Conservation (phyloP, 2,329 filamentous ascomycete genomes). For the Endoconidiophora polonica region DNA sequence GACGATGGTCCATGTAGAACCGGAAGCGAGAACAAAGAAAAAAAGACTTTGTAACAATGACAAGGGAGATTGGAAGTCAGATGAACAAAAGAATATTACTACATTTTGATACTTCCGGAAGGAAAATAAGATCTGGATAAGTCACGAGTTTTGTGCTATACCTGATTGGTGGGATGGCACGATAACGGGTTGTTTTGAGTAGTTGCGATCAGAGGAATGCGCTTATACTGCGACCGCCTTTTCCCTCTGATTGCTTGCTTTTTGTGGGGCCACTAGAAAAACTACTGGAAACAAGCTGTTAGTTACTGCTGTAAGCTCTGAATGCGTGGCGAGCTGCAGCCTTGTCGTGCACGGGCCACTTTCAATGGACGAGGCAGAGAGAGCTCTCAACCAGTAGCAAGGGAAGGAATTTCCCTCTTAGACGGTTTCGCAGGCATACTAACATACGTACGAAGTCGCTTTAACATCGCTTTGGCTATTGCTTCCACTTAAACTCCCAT, state of each 20-base stretch:
- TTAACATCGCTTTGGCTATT: background rate
- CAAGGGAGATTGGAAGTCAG: too few relatives aligned
- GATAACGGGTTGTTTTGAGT: background rate
- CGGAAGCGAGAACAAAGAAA: background rate
- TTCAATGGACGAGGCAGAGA: conserved; percentile 1
- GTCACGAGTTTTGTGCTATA: background rate
- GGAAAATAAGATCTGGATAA: background rate
- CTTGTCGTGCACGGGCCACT: conserved; percentile 10
- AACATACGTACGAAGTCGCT: background rate
- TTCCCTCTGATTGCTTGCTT: too few relatives aligned
- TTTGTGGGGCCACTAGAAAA: conserved; percentile 1
- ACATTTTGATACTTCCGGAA: background rate
- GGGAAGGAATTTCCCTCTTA: conserved; percentile 9
- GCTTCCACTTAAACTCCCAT: background rate
- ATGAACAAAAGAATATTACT: background rate
- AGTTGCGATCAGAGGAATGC: too few relatives aligned
- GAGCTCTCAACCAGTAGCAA: background rate
- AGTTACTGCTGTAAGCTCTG: background rate
- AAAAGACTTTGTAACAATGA: background rate
- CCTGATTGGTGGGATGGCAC: too few relatives aligned
- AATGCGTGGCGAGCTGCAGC: conserved; percentile 13
- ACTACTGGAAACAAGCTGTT: background rate
- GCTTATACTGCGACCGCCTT: too few relatives aligned
- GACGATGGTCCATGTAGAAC: background rate
- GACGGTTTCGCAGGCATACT: background rate